Conservation (phyloP, 768 basidiomycete genomes). For the Suillus lakei region DNA sequence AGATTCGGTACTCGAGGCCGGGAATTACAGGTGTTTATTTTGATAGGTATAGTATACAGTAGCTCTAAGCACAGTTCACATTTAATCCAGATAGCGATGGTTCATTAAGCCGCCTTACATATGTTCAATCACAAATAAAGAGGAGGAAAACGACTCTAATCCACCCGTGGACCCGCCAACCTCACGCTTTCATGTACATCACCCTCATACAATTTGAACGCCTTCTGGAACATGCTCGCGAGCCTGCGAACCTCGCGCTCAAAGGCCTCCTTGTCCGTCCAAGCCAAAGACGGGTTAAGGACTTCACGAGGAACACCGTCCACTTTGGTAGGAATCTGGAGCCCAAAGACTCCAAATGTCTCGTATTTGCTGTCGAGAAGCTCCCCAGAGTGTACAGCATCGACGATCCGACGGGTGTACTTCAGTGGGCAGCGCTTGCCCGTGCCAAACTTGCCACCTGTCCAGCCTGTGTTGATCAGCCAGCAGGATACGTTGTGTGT, state of each 20-base stretch:
- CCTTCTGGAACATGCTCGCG: slow-evolving; percentile 92
- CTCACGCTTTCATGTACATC: slow-evolving; percentile 84
- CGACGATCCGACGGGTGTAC: slow-evolving; percentile 94
- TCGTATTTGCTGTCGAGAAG: slow-evolving; percentile 88
- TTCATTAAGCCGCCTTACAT: background rate
- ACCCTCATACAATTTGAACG: slow-evolving; percentile 89
- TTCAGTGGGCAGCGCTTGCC: slow-evolving; percentile 97
- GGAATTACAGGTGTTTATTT: background rate
- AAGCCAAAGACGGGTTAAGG: slow-evolving; percentile 86
- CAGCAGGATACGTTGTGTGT: slow-evolving; percentile 91
- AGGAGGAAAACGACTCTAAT: slow-evolving; percentile 15
- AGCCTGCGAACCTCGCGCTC: slow-evolving; percentile 87
- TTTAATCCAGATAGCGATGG: background rate
- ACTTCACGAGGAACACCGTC: slow-evolving; percentile 90
- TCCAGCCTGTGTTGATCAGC: slow-evolving; percentile 99
- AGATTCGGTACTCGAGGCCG: no score
- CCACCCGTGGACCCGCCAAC: slow-evolving; percentile 70
- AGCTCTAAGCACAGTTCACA: background rate
- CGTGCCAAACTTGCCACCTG: slow-evolving; percentile 89
- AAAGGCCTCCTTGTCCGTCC: slow-evolving; percentile 90
- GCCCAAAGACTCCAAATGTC: slow-evolving; percentile 81
- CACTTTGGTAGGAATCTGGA: slow-evolving; percentile 81
- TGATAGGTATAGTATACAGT: background rate
- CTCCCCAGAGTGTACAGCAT: slow-evolving; percentile 93
- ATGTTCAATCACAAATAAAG: background rate